phyloP scores from a whole-genome alignment of 768 basidiomycete species.

The Grammothele lineata region DNA sequence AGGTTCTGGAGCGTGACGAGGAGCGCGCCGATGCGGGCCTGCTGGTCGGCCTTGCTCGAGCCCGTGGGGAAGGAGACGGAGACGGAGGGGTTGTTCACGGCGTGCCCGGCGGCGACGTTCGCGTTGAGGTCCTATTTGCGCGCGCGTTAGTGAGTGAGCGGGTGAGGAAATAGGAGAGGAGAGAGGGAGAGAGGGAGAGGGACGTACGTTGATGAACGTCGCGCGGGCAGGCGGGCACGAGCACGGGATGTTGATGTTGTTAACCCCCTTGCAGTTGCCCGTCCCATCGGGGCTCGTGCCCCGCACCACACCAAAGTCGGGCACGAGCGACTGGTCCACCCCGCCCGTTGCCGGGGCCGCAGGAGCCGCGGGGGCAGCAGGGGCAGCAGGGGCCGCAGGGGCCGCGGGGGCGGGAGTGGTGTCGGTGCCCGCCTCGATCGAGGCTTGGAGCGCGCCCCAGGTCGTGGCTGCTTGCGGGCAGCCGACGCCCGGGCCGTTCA shows the following conservation, averaged over 20 bases:
- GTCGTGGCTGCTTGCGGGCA: constrained; percentile 64
- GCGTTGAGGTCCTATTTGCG: constrained; percentile 25
- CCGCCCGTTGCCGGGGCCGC: constrained; percentile 11
- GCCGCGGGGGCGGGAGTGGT: constrained; percentile 5
- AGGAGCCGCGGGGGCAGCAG: constrained; percentile 17
- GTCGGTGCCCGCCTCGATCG: constrained; percentile 8
- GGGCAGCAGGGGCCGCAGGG: constrained; percentile 3
- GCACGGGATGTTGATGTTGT: constrained; percentile 38
- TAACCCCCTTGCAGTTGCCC: constrained; percentile 33
- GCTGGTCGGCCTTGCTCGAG: constrained; percentile 33
- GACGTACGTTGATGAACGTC: constrained; percentile 29
- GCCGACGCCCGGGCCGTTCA: constrained; percentile 59
- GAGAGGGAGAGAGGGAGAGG: not conserved
- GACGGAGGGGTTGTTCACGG: constrained; percentile 58
- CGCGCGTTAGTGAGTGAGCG: too few species aligned
- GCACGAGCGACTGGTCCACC: constrained; percentile 22
- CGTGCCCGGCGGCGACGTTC: constrained; percentile 60
- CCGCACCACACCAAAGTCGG: constrained; percentile 18
- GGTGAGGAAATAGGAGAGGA: not conserved
- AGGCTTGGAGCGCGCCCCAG: constrained; percentile 34
- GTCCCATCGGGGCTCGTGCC: constrained; percentile 20
- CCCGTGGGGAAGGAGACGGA: constrained; percentile 41
- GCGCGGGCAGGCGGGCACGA: constrained; percentile 34
- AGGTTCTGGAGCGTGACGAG: constrained; percentile 72
- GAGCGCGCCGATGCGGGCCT: constrained; percentile 46